phyloP scores from a whole-genome alignment of 2,329 filamentous ascomycete species.

The Colletotrichum chlorophyti region DNA sequence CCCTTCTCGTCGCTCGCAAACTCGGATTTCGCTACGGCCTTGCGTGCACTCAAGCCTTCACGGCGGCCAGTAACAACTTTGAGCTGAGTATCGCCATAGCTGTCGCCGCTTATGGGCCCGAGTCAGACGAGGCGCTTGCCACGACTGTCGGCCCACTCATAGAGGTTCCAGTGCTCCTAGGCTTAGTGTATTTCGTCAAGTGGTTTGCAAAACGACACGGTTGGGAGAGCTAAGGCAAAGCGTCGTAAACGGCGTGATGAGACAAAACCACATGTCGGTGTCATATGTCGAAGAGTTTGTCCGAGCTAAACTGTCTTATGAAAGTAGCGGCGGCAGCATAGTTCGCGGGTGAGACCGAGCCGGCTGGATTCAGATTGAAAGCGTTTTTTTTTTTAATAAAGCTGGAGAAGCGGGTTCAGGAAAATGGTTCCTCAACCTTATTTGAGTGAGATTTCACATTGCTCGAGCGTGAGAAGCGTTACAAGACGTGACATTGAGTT shows the following conservation, averaged over 20 bases:
- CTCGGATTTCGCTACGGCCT: constrained; percentile 78
- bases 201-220: constrained; percentile 61
- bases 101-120: constrained; percentile 78
- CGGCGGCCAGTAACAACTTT: constrained; percentile 91
- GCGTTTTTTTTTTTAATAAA: too few relatives aligned
- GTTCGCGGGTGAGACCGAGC: constrained; percentile 6
- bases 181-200: constrained; percentile 76
- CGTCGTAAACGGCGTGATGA: not conserved
- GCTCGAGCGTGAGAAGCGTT: not conserved
- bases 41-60: constrained; percentile 81
- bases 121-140: constrained; percentile 82
- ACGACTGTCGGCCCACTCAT: constrained; percentile 85
- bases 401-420: too few relatives aligned
- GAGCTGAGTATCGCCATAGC: constrained; percentile 90
- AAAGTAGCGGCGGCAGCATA: constrained; percentile 3
- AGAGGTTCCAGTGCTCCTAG: constrained; percentile 83
- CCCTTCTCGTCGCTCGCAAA: constrained; percentile 65
- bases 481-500: not conserved
- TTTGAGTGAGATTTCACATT: too few relatives aligned
- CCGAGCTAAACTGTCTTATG: too few relatives aligned
- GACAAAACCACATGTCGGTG: constrained; percentile 11
- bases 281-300: constrained; percentile 14
- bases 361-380: not conserved
- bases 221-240: constrained; percentile 52
- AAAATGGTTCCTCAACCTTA: too few relatives aligned